Percentiles rank a stretch among this genome's conserved stretches.
phyloP scores from a whole-genome alignment of 1,139 yeast genomes.

The Suhomyces maxii region DNA sequence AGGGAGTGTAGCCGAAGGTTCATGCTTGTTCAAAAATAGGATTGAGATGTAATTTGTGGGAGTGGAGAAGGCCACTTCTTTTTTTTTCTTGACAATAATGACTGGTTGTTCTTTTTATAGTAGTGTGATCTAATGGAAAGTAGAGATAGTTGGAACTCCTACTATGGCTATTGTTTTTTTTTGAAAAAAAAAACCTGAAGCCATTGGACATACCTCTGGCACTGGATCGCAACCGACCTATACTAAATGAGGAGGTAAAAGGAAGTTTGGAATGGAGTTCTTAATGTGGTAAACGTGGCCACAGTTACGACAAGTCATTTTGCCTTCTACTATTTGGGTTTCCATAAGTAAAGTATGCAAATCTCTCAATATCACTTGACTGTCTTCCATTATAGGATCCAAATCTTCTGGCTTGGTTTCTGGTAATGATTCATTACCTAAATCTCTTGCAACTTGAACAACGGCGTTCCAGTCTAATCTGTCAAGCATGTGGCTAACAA shows the following conservation, averaged over 20 bases:
- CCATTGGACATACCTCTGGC: too few relatives aligned
- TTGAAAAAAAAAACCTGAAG: too few relatives aligned
- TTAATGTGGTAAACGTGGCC: constrained; percentile 86
- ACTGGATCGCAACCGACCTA: not conserved
- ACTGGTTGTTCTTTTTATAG: too few relatives aligned
- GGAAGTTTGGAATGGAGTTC: constrained; percentile 90
- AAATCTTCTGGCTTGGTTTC: constrained; percentile 61
- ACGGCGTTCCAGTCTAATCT: constrained; percentile 90
- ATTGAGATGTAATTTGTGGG: too few relatives aligned
- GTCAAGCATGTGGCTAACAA: constrained; percentile 72
- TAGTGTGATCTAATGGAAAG: too few relatives aligned
- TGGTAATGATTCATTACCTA: constrained; percentile 70
- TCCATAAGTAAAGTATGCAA: constrained; percentile 78
- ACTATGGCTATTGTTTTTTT: too few relatives aligned
- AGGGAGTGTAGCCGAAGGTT: too few relatives aligned
- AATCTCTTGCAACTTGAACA: constrained; percentile 69
- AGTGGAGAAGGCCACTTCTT: too few relatives aligned
- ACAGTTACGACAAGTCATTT: constrained; percentile 85
- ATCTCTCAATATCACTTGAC: constrained; percentile 63
- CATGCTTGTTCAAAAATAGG: too few relatives aligned
- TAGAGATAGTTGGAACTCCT: too few relatives aligned
- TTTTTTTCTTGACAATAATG: too few relatives aligned
- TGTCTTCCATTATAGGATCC: constrained; percentile 57
- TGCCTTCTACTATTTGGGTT: constrained; percentile 83
- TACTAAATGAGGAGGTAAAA: constrained; percentile 84